A percentile compares a stretch with the other conserved stretches of the same genome.
Evolutionary conservation across 805 yeast species (phyloP).

Genomic region (Wickerhamiella nectarea): DNA sequence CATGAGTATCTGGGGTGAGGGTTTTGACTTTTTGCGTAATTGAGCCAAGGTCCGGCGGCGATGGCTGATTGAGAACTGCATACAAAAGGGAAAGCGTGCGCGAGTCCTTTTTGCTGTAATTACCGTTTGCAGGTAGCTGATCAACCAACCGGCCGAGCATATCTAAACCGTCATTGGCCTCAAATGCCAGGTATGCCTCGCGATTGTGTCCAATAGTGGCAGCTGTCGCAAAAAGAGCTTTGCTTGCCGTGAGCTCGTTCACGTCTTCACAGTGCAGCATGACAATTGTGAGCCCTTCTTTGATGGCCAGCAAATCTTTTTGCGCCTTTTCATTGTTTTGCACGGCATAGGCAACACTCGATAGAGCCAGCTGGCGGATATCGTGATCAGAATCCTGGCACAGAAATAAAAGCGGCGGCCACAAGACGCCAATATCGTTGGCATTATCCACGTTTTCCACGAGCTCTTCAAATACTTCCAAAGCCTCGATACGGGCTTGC

Average conservation of each 20-base stretch:
- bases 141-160: neutral
- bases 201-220: conserved; percentile 57
- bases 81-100: conserved; percentile 3
- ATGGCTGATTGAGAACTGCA: conserved; percentile 1
- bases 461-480: conserved; percentile 86
- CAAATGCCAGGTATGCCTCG: conserved; percentile 43
- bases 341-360: conserved; percentile 78
- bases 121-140: neutral
- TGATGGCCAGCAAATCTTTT: conserved; percentile 35
- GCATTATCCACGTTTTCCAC: conserved; percentile 92
- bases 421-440: conserved; percentile 74
- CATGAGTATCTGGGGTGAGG: neutral
- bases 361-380: conserved; percentile 47
- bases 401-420: conserved; percentile 61
- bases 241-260: conserved; percentile 33
- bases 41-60: neutral
- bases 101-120: neutral
- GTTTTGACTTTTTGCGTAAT: neutral
- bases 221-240: conserved; percentile 68
- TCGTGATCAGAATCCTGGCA: conserved; percentile 31
- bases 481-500: conserved; percentile 58
- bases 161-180: conserved; percentile 35
- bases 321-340: conserved; percentile 80
- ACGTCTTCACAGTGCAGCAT: conserved; percentile 21
- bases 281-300: conserved; percentile 22